Evolutionary conservation across 2,329 filamentous ascomycete genomes (phyloP).

Genomic region (Phaeoacremonium minimum): DNA sequence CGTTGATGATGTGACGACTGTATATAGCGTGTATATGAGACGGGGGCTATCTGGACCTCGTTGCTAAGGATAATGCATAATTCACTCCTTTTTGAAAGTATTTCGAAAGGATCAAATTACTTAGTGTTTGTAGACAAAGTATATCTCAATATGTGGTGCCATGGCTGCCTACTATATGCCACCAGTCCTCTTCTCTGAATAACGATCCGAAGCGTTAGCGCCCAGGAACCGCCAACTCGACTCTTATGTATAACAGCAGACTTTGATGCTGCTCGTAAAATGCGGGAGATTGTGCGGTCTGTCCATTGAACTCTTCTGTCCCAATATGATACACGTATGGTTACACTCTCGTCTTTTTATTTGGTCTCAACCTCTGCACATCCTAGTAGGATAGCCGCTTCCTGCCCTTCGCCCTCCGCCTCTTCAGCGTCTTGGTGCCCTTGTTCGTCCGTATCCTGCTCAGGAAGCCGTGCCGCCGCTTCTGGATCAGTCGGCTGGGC

Average conservation of each 20-base stretch:
- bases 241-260: neutral
- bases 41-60: neutral
- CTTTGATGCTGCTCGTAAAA: neutral
- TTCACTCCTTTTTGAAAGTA: neutral
- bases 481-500: slow-evolving; percentile 51
- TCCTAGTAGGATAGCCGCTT: slow-evolving; percentile 31
- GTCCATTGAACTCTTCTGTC: neutral
- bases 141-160: too few relatives aligned
- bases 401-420: slow-evolving; percentile 50
- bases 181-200: too few relatives aligned
- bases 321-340: neutral
- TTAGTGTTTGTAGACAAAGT: neutral
- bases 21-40: neutral
- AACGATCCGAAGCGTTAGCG: too few relatives aligned
- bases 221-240: neutral
- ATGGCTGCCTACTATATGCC: too few relatives aligned
- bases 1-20: neutral
- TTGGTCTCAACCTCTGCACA: neutral
- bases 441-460: slow-evolving; percentile 43
- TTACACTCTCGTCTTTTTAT: neutral
- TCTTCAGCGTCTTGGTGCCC: slow-evolving; percentile 47
- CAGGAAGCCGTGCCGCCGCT: slow-evolving; percentile 55
- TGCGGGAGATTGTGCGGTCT: too few relatives aligned
- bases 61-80: neutral
- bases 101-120: neutral